A percentile compares a stretch with the other conserved stretches of the same genome.
phyloP scores from a whole-genome alignment of 176 grass and related monocot species.

The Aegilops umbellulata region DNA sequence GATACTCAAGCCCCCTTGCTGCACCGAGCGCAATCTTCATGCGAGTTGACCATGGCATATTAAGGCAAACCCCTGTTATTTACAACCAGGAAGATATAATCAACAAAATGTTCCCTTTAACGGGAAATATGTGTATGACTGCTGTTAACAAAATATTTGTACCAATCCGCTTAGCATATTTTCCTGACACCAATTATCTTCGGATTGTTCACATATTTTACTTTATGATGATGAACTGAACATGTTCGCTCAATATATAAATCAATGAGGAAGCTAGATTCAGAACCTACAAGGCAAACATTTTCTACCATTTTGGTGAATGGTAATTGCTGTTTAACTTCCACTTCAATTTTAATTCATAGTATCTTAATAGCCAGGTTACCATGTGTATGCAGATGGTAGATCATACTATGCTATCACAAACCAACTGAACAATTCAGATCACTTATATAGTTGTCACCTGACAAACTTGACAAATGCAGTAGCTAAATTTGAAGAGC shows the following conservation, averaged over 20 bases:
- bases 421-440: background rate
- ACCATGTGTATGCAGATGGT: background rate
- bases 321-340: background rate
- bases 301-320: background rate
- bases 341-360: background rate
- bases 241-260: conserved; percentile 6
- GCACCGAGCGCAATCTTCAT: conserved; percentile 89
- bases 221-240: background rate
- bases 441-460: background rate
- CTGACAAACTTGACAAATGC: background rate
- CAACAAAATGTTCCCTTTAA: background rate
- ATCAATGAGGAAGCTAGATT: background rate
- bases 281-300: background rate
- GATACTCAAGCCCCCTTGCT: conserved; percentile 86
- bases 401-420: background rate
- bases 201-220: background rate
- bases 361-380: background rate
- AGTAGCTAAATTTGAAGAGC: background rate
- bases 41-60: conserved; percentile 92
- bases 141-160: background rate
- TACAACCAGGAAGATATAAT: conserved; percentile 39
- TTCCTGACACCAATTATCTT: conserved; percentile 11
- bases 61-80: conserved; percentile 78
- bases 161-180: background rate
- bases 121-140: background rate